Percentiles rank a stretch among this genome's conserved stretches.
Evolutionary conservation across 208 protist genomes (phyloP).

Genomic region (Strigomonas galati): DNA sequence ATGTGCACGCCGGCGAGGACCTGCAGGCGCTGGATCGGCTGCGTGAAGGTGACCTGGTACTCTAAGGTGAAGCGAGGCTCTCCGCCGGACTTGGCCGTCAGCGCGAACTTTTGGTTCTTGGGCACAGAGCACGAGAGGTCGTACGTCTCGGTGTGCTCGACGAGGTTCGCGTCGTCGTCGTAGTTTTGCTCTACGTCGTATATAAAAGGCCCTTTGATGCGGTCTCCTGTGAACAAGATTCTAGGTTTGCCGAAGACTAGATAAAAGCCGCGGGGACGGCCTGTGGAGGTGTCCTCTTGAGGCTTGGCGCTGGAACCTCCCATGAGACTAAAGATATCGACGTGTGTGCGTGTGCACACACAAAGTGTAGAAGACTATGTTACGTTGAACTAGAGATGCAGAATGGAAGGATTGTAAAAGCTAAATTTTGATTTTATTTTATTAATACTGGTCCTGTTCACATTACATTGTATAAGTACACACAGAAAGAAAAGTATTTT

Average conservation of each 20-base stretch:
- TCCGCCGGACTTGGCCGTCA: not conserved
- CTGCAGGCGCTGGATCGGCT: slow-evolving; percentile 16
- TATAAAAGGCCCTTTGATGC: slow-evolving; percentile 43
- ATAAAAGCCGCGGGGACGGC: slow-evolving; percentile 46
- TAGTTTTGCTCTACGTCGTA: slow-evolving; percentile 52
- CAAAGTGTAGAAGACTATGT: not conserved
- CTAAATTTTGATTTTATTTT: not conserved
- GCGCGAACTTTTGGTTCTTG: not conserved
- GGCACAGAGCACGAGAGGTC: slow-evolving; percentile 31
- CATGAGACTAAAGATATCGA: not conserved
- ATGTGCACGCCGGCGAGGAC: slow-evolving; percentile 37
- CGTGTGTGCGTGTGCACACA: not conserved
- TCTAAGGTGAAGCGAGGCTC: not conserved
- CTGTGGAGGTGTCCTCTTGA: not conserved
- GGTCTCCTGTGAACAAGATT: slow-evolving; percentile 44
- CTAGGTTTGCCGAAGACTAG: slow-evolving; percentile 53
- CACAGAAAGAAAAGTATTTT: not conserved
- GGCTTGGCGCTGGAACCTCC: too few species aligned
- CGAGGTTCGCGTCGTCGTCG: slow-evolving; percentile 30
- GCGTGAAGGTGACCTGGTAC: slow-evolving; percentile 6
- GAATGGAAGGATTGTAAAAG: slow-evolving; percentile 5
- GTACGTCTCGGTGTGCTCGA: slow-evolving; percentile 49
- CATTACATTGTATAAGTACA: too few species aligned
- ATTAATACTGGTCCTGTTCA: too few species aligned
- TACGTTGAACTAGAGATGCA: too few species aligned